Evolutionary conservation across 2,329 filamentous ascomycete genomes (phyloP), one percentile per base, ranked within the genome.

Genomic region (Epichloe bromicola): DNA sequence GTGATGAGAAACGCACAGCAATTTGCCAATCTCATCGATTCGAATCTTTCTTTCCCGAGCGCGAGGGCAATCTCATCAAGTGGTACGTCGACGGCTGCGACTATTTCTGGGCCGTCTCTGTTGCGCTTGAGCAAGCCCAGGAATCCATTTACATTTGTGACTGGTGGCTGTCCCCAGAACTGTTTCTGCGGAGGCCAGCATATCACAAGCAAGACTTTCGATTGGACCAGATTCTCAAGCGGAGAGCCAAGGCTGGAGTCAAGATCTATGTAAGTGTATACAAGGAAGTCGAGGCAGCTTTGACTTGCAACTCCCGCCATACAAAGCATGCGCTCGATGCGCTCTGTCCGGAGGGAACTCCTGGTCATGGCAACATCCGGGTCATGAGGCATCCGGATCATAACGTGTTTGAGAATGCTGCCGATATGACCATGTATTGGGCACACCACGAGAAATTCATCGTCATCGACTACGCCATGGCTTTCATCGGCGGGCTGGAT

Each of bases 371-470:
- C 46, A 97, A 97, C 63, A 97, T 98, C 63, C 79, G 74, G 37
- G 74, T 95, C 48, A 85, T 94, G 79, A 81, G 91, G 33, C 91
- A 97, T 67, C 91, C 91, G 0, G 91, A 97, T 65, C 91, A 97
- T 70, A 96, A 96, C 57, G 79, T 95, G 2, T 81, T 97, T 48
- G 89, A 96, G 60, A 96, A 96, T 61, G 86, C 85, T 2, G 86
- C 86, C 33, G 91, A 97, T 59, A 94, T 95, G 87, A 96, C 89
- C 0, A 88, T 96, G 62, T 96, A 95, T 70, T 97, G 91, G 82
- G 93, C 93, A 0, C 93, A 98, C 64, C 93, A 98, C 64, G 93
- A 98, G 61, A 98, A 98, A 65, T 94, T 96, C 63, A 86, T 97
- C 50, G 86, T 98, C 17, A 86, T 97, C 49, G 93, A 97, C 68